Percentiles rank a stretch among this genome's conserved stretches.
These are phyloP conservation scores for Moelleriella libera DNA, from an alignment of 2,329 filamentous ascomycete species.

Conservation along the genomic window DNA sequence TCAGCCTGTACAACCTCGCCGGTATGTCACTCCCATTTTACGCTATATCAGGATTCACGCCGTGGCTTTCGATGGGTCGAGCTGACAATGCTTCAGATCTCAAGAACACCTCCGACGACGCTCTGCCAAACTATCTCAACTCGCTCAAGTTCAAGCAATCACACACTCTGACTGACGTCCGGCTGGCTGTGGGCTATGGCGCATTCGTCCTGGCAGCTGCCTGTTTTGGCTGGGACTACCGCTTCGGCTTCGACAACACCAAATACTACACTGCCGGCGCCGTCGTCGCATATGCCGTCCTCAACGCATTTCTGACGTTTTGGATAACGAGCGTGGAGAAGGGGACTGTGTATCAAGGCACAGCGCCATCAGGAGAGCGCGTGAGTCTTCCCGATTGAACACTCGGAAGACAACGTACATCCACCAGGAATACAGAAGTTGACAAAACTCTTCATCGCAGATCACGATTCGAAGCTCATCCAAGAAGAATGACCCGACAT, in stretches of 20 bases:
- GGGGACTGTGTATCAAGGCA: slow-evolving; percentile 67
- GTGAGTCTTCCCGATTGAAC: slow-evolving; percentile 21
- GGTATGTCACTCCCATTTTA: slow-evolving; percentile 25
- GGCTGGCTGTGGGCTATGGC: slow-evolving; percentile 68
- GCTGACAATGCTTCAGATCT: slow-evolving; percentile 46
- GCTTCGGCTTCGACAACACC: slow-evolving; percentile 75
- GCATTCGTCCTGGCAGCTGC: slow-evolving; percentile 68
- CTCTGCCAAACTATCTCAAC: slow-evolving; percentile 84
- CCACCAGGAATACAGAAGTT: neutral
- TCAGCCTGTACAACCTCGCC: slow-evolving; percentile 53
- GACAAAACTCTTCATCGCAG: slow-evolving; percentile 23
- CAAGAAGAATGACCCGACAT: slow-evolving; percentile 70
- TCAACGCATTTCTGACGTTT: slow-evolving; percentile 66
- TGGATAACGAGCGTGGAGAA: slow-evolving; percentile 82
- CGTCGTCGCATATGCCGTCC: slow-evolving; percentile 61
- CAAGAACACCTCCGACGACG: slow-evolving; percentile 93
- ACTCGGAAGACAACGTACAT: too few species aligned
- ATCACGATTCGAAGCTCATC: slow-evolving; percentile 58
- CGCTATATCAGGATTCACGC: too few species aligned
- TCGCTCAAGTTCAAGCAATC: slow-evolving; percentile 73
- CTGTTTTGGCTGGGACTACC: slow-evolving; percentile 86
- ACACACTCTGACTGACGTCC: slow-evolving; percentile 68
- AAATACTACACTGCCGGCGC: slow-evolving; percentile 70
- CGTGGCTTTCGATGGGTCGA: too few species aligned
- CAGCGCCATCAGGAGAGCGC: slow-evolving; percentile 49